Evolutionary conservation across 805 yeast species (phyloP), one percentile per base, ranked within the genome.

Genomic region (Yarrowia keelungensis): DNA sequence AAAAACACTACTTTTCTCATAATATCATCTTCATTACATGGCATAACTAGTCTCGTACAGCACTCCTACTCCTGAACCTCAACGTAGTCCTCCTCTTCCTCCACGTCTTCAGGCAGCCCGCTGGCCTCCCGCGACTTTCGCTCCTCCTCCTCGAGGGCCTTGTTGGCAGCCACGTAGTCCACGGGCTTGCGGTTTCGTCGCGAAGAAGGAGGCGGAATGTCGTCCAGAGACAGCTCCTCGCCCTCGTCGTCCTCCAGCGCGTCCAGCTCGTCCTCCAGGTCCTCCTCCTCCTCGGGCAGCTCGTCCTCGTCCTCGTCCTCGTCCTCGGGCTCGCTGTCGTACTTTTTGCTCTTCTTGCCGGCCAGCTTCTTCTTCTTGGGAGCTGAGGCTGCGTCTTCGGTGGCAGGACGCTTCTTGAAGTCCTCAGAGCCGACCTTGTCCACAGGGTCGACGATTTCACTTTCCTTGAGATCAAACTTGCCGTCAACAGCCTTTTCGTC

Each of bases 141-240:
- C 54, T 80, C 81, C 69, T 86, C 88, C 62, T 79, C 80, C 67
- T 85, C 87, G 74, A 91, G 79, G 75, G 90, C 85, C 72, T 86
- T 89, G 22, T 92, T 90, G 15, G 96, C 92, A 79, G 90, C 89
- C 69, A 86, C 82, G 78, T 89, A 92, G 79, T 92, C 97, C 73
- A 93, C 89, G 19, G 89, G 89, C 75, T 88, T 89, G 73, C 98
- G 86, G 8, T 97, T 92, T 82, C 97, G 90, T 79, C 97, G 84
- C 14, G 96, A 95, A 16, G 86, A 80, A 10, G 51, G 51, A 16
- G 79, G 79, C n/a, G 89, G 83, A 72, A 92, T 92, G 76, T 92
- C 92, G 47, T 92, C 81, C 47, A 89, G 82, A 75, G 91, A 97
- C 72, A 92, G 90, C 78, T 89, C 97, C 43, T 84, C 83, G 72